phyloP scores from a whole-genome alignment of 2,329 filamentous ascomycete genomes.

The Monosporascus sp. region DNA sequence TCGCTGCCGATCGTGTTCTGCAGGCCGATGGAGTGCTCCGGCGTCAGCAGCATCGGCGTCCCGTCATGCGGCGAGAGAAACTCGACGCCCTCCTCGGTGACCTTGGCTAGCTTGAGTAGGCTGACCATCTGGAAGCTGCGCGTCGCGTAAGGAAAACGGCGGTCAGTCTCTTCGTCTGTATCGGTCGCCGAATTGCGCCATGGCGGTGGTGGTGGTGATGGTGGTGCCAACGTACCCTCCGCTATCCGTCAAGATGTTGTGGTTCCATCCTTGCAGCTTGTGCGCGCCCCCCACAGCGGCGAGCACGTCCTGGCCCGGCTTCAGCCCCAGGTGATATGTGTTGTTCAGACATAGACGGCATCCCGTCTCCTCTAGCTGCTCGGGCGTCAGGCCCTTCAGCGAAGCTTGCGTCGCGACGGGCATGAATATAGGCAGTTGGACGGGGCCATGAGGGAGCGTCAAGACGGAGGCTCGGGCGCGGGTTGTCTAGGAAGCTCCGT shows the following conservation, averaged over 20 bases:
- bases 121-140: conserved; percentile 97
- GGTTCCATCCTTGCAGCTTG: conserved; percentile 88
- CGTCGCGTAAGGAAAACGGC: neutral
- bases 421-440: conserved; percentile 94
- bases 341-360: conserved; percentile 95
- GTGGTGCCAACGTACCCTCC: conserved; percentile 49
- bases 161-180: neutral
- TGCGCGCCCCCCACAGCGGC: conserved; percentile 89
- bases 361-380: conserved; percentile 83
- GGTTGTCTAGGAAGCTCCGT: conserved; percentile 62
- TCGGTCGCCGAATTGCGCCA: too few relatives aligned
- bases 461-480: conserved; percentile 87
- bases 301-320: conserved; percentile 85
- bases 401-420: conserved; percentile 96
- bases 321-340: conserved; percentile 93
- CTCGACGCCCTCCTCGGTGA: conserved; percentile 92
- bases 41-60: conserved; percentile 91
- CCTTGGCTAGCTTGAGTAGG: conserved; percentile 82
- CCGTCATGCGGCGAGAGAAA: conserved; percentile 97
- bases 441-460: conserved; percentile 83
- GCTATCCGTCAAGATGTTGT: conserved; percentile 86
- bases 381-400: conserved; percentile 87
- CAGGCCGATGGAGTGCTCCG: conserved; percentile 91
- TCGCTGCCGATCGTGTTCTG: conserved; percentile 98
- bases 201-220: too few relatives aligned